Evolutionary conservation across 352 stramenopile genomes (phyloP), one percentile per base, ranked within the genome.

Genomic region (Pythium biforme): DNA sequence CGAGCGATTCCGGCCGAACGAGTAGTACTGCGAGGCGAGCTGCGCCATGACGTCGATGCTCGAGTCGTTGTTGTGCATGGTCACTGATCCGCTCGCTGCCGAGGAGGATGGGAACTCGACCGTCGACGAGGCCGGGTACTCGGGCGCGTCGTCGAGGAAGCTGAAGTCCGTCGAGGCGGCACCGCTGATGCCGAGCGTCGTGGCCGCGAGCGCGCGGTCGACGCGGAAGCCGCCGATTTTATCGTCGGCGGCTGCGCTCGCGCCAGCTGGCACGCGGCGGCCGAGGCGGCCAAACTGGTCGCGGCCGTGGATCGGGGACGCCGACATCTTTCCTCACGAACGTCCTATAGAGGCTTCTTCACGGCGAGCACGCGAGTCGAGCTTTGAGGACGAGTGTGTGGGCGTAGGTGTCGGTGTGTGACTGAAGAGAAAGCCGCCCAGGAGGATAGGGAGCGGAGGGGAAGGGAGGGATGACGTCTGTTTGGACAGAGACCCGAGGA

Each of bases 1-100:
- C 55, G 81, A 89, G 31, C 83, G 83, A 66, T 85, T 90, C 52
- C 79, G 79, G 41, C 77, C 86, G 49, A 79, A 69, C 29, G 74
- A 74, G 69, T 92, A 93, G 51, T 93, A 93, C 68, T 92, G 83
- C 37, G 80, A 92, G 37, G 84, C 84, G 33, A 93, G 60, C 66
- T 93, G 84, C 47, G 84, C 81, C 82, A 93, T 91, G 31, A 93
- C 80, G 61, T 93, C 84, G 66, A 92, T 81, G 45, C 55, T 53
- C 45, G 55, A 62, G 55, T 62, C 55, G 59, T 86, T 80, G 39
- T 59, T 62, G 48, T 66, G 69, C 68, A 66, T 70, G 20, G 58
- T 64, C 49, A 49, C 33, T 61, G 19, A n/a, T 43, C 37, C 60
- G 52, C 31, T 59, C 31, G 58, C 19, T 19, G 61, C 41, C 40